Evolutionary conservation across 768 basidiomycete genomes (phyloP), one percentile per base, ranked within the genome.

Genomic region (Leccinellum albellum): DNA sequence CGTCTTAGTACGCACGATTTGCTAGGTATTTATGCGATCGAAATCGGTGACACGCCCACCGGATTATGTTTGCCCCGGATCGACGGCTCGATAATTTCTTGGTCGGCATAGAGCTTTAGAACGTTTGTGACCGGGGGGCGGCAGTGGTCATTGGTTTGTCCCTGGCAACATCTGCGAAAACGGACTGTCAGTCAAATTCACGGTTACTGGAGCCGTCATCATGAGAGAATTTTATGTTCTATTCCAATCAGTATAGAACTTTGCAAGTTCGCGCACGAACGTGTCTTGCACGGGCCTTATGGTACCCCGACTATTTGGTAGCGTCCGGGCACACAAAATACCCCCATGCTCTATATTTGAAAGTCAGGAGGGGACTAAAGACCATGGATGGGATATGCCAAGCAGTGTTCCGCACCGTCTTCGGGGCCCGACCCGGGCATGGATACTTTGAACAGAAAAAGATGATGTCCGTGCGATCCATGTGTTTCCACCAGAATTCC

Each of bases 11-110:
- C 6, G 15, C 3, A n/a, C 15, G 33, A 21, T 46, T 21, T 33
- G 17, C 37, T 17, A 21, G 21, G 52, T 59, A 49, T 56, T 66
- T 55, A 63, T 56, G 32, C 13, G n/a, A 44, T 13, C 6, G 9
- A 44, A 48, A 12, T 40, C 9, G 9, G 21, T 14, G 6, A 15
- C 20, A 29, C 29, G 17, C 33, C 28, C 17, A 46, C 26, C 17
- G 17, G 20, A 20, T 12, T 51, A 37, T 57, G 61, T 54, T 54
- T 44, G 14, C 29, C 24, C 46, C 9, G 21, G 26, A 28, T 45
- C 17, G 21, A 14, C 5, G 20, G 20, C 7, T 48, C 17, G 14
- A 20, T 31, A 12, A 17, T 31, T 55, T 50, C 31, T 17, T 10
- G 44, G 40, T 24, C 32, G 3, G 7, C 32, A 29, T 21, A 23